A percentile compares a stretch with the other conserved stretches of the same genome.
Conservation (phyloP, 106 monocot species). For the Dendrobium nobile region DNA sequence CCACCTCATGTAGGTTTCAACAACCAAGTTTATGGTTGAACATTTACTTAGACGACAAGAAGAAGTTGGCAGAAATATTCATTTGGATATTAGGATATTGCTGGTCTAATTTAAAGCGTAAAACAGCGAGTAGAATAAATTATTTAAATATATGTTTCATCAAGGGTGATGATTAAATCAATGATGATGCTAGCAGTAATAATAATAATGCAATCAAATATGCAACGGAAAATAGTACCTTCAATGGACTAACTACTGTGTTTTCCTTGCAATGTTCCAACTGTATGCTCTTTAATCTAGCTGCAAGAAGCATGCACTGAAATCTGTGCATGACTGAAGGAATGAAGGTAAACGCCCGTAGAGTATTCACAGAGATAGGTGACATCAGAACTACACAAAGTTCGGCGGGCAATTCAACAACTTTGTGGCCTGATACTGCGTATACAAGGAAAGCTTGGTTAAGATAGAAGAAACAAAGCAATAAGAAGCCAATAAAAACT, state of each 20-base stretch:
- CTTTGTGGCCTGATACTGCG: conserved; percentile 14
- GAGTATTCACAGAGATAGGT: conserved; percentile 21
- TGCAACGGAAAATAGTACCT: conserved; percentile 22
- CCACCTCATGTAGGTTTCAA: too few relatives aligned
- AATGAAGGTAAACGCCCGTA: conserved; percentile 34
- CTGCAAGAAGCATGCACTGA: conserved; percentile 48
- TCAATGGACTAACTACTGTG: conserved; percentile 20
- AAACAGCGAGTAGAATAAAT: too few relatives aligned
- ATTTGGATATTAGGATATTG: too few relatives aligned
- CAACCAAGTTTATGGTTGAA: too few relatives aligned
- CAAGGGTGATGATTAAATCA: not conserved
- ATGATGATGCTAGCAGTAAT: conserved; percentile 5
- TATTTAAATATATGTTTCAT: too few relatives aligned
- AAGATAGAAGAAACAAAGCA: not conserved
- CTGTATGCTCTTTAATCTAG: conserved; percentile 16
- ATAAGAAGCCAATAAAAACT: not conserved
- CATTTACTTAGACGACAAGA: too few relatives aligned
- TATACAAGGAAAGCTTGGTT: not conserved
- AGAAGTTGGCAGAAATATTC: too few relatives aligned
- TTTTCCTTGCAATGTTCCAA: conserved; percentile 23
- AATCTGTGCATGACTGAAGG: conserved; percentile 63
- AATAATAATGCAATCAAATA: not conserved
- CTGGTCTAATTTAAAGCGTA: too few relatives aligned
- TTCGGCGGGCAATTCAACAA: conserved; percentile 69
- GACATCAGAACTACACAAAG: conserved; percentile 49